Evolutionary conservation across 2,329 filamentous ascomycete species (phyloP).

Genomic region (Trichophyton schoenleinii): DNA sequence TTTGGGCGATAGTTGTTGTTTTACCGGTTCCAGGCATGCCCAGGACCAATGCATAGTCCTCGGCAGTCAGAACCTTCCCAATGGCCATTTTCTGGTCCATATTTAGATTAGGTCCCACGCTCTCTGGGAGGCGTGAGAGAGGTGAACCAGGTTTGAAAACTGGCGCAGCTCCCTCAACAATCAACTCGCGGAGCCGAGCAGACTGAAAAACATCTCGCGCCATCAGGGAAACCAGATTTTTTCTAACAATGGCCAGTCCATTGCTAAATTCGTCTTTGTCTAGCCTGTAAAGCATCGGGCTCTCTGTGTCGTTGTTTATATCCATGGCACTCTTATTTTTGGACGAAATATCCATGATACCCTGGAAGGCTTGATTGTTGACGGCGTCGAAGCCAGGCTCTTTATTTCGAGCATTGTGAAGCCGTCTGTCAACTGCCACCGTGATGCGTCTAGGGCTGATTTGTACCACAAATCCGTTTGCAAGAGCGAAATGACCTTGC

Average conservation of each 20-base stretch:
- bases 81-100: slow-evolving; percentile 77
- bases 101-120: slow-evolving; percentile 61
- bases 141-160: slow-evolving; percentile 49
- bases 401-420: slow-evolving; percentile 73
- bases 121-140: slow-evolving; percentile 26
- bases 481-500: slow-evolving; percentile 83
- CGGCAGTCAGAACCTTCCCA: slow-evolving; percentile 86
- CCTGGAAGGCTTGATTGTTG: slow-evolving; percentile 72
- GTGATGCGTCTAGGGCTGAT: slow-evolving; percentile 64
- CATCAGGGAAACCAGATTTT: slow-evolving; percentile 91
- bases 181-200: slow-evolving; percentile 59
- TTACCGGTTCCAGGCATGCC: slow-evolving; percentile 98
- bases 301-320: slow-evolving; percentile 30
- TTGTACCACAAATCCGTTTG: slow-evolving; percentile 77
- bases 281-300: slow-evolving; percentile 58
- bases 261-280: slow-evolving; percentile 99
- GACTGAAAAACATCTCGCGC: slow-evolving; percentile 60
- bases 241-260: slow-evolving; percentile 87
- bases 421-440: slow-evolving; percentile 76
- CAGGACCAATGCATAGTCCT: slow-evolving; percentile 91
- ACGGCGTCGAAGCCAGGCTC: slow-evolving; percentile 61
- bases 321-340: neutral
- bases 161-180: slow-evolving; percentile 65
- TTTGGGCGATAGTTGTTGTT: slow-evolving; percentile 94
- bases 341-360: slow-evolving; percentile 67